These are phyloP conservation scores for Helichrysum umbraculigerum DNA, from an alignment of 129 eudicot species.

Conservation along the genomic window DNA sequence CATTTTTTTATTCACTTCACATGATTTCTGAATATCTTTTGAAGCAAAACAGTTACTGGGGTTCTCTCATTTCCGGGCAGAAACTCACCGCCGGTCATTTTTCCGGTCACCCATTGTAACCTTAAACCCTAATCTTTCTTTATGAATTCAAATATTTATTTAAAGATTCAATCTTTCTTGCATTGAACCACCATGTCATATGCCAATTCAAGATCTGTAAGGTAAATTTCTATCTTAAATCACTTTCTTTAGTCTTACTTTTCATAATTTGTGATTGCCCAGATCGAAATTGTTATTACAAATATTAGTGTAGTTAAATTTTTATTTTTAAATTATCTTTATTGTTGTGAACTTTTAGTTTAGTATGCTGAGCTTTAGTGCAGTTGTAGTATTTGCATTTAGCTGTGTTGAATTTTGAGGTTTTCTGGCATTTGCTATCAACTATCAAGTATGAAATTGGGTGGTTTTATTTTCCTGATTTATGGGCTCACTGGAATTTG, in stretches of 20 bases:
- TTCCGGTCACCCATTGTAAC: constrained; percentile 27
- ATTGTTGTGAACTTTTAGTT: background rate
- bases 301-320: too few relatives aligned
- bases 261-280: background rate
- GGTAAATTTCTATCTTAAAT: constrained; percentile 38
- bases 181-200: constrained; percentile 49
- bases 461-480: too few relatives aligned
- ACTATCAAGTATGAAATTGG: background rate
- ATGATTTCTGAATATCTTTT: constrained; percentile 47
- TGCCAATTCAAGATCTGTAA: constrained; percentile 75
- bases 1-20: constrained; percentile 46
- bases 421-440: background rate
- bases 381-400: background rate
- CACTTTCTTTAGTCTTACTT: background rate
- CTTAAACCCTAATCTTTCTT: constrained; percentile 13
- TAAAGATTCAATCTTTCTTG: constrained; percentile 22
- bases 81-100: constrained; percentile 30
- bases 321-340: too few relatives aligned
- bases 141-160: constrained; percentile 6
- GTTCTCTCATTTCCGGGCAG: constrained; percentile 29
- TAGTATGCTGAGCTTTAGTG: background rate
- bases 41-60: constrained; percentile 34
- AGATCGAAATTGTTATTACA: background rate
- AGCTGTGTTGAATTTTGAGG: constrained; percentile 5
- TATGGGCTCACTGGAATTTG: too few relatives aligned